Conservation (phyloP, 1,139 yeast species). For the Taiozyma onychis region DNA sequence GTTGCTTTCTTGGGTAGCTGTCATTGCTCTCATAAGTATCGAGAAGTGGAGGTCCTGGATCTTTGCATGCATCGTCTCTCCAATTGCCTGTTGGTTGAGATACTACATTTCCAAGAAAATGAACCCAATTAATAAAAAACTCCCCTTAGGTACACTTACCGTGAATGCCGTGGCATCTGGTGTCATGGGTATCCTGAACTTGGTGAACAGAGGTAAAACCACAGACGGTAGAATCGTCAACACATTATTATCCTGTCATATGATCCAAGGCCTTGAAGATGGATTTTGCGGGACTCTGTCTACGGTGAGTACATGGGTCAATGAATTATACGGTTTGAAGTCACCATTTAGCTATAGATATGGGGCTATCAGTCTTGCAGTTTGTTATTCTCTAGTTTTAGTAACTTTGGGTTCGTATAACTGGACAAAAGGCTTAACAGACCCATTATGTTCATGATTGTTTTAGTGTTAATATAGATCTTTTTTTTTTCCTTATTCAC, state of each 20-base stretch:
- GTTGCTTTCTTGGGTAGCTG: conserved; percentile 34
- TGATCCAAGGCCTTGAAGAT: conserved; percentile 50
- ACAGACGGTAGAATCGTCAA: conserved; percentile 27
- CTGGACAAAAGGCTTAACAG: conserved; percentile 39
- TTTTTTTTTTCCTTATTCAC: background rate
- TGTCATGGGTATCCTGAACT: conserved; percentile 47
- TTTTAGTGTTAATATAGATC: background rate
- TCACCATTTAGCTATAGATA: conserved; percentile 31
- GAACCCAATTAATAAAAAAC: conserved; percentile 36
- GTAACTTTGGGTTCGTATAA: conserved; percentile 49
- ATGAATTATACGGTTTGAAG: conserved; percentile 47
- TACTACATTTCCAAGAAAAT: conserved; percentile 46
- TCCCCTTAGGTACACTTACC: conserved; percentile 71
- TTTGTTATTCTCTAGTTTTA: conserved; percentile 37
- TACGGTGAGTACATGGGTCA: conserved; percentile 73
- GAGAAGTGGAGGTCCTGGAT: conserved; percentile 60
- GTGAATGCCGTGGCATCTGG: conserved; percentile 61
- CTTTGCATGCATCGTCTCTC: conserved; percentile 53
- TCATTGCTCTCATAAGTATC: conserved; percentile 36
- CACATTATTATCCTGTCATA: conserved; percentile 39
- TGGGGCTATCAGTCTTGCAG: conserved; percentile 32
- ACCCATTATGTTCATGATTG: conserved; percentile 17
- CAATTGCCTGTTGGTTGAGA: conserved; percentile 59
- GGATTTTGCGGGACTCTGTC: conserved; percentile 80
- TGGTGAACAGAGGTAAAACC: conserved; percentile 45